Base-by-base conservation (phyloP, 2,329 filamentous ascomycete species). In the Pseudocercospora fijiensis region DNA sequence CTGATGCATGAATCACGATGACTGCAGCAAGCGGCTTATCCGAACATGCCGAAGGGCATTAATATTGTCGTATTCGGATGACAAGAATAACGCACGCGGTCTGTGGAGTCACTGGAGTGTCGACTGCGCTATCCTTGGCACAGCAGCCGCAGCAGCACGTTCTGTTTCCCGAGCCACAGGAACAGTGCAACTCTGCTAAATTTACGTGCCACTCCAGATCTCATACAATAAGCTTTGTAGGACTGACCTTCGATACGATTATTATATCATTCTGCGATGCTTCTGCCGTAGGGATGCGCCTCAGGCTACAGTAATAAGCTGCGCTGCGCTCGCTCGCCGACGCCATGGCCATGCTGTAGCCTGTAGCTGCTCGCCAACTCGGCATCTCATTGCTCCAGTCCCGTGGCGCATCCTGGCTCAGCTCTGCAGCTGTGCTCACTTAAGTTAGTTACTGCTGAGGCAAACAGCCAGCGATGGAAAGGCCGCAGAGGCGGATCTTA, bases 101-200 rank as follows among this genome's bases (percentile, higher is more conserved):
- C 26, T 24, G 22, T 26, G 47, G 18, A 22, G 2, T n/a, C n/a
- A n/a, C n/a, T n/a, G n/a, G n/a, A n/a, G n/a, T n/a, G n/a, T n/a
- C n/a, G n/a, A n/a, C n/a, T n/a, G n/a, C n/a, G n/a, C n/a, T 51
- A 13, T 28, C 1, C 49, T 52, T 52, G 13, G 49, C 49, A 7
- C 20, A n/a, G n/a, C 41, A 47, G 9, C 41, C 8, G 16, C 33
- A 37, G 24, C 18, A 26, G 49, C 49, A 52, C 49, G 49, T 27
- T 52, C 49, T 26, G 52, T 56, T 52, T 53, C 49, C 49, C 49
- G 49, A 53, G 45, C 49, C 26, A 26, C 49, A 53, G 49, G 49
- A 16, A 52, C 49, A 22, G 49, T 52, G 27, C 49, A 27, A 28
- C 49, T 24, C 5, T 52, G 24, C 49, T 52, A 52, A 13, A 26